These are phyloP conservation scores for Candolleomyces eurysporus DNA, from an alignment of 768 basidiomycete species.

Conservation along the genomic window DNA sequence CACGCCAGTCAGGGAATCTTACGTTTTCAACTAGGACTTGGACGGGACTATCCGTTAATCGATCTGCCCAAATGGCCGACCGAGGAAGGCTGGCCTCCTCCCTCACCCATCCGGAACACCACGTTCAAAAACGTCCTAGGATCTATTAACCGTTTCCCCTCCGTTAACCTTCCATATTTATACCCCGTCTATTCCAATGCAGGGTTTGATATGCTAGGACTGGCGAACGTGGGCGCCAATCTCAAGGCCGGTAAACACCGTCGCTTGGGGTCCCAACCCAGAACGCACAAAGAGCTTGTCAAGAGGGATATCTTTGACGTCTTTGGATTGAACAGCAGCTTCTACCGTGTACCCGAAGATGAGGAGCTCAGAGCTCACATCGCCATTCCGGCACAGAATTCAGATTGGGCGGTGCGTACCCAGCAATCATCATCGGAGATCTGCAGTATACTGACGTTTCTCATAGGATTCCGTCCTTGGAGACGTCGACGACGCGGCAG, in stretches of 20 bases:
- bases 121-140: constrained; percentile 24
- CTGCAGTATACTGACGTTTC: not conserved
- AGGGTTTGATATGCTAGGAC: constrained; percentile 73
- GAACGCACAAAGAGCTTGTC: constrained; percentile 41
- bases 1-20: no score
- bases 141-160: constrained; percentile 34
- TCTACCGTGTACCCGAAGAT: constrained; percentile 39
- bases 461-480: constrained; percentile 36
- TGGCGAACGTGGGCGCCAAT: constrained; percentile 58
- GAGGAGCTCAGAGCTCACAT: constrained; percentile 28
- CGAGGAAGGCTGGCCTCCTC: constrained; percentile 3
- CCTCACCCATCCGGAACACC: constrained; percentile 11
- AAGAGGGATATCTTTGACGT: constrained; percentile 48
- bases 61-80: constrained; percentile 41
- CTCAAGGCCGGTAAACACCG: constrained; percentile 25
- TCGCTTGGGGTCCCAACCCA: constrained; percentile 19
- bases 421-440: not conserved
- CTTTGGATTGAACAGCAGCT: constrained; percentile 42
- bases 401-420: constrained; percentile 30
- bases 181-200: constrained; percentile 76
- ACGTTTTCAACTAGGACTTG: constrained; percentile 23
- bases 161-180: constrained; percentile 42
- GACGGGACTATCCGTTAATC: constrained; percentile 32
- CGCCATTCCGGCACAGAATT: constrained; percentile 36
- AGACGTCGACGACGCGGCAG: constrained; percentile 41